Conservation (phyloP, 192 early-diverging fungal genomes). For the Obelidium mucronatum region DNA sequence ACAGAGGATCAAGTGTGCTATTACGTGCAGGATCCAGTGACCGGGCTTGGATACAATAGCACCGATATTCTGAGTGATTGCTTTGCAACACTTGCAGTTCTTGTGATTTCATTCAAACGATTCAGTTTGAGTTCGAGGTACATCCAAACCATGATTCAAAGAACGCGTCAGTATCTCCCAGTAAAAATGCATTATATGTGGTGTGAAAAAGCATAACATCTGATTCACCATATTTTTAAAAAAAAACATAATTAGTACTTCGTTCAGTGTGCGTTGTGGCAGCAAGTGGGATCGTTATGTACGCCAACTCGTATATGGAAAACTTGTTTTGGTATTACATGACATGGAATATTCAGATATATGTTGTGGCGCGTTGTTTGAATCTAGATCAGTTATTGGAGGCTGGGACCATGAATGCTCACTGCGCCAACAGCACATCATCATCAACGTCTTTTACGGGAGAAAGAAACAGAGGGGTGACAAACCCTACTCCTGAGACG, state of each 20-base stretch:
- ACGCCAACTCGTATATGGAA: neutral
- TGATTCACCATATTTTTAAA: too few relatives aligned
- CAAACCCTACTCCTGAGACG: too few relatives aligned
- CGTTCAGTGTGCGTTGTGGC: too few relatives aligned
- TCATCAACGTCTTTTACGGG: too few relatives aligned
- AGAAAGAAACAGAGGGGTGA: too few relatives aligned
- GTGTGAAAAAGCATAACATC: too few relatives aligned
- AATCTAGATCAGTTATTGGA: neutral
- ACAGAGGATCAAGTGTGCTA: neutral
- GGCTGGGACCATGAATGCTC: neutral
- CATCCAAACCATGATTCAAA: neutral
- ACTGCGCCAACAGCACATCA: too few relatives aligned
- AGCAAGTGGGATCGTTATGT: too few relatives aligned
- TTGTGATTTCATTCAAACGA: neutral
- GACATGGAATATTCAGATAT: neutral
- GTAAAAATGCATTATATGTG: too few relatives aligned
- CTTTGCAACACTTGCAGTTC: neutral
- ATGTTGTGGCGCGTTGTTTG: neutral
- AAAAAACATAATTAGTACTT: too few relatives aligned
- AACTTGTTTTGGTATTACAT: neutral
- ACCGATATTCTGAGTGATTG: neutral
- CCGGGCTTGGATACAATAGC: neutral
- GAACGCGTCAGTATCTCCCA: too few relatives aligned
- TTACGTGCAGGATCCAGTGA: neutral
- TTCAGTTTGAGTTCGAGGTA: neutral